Conservation (phyloP, 176 grass and related monocot species). For the Saccharum spontaneum region DNA sequence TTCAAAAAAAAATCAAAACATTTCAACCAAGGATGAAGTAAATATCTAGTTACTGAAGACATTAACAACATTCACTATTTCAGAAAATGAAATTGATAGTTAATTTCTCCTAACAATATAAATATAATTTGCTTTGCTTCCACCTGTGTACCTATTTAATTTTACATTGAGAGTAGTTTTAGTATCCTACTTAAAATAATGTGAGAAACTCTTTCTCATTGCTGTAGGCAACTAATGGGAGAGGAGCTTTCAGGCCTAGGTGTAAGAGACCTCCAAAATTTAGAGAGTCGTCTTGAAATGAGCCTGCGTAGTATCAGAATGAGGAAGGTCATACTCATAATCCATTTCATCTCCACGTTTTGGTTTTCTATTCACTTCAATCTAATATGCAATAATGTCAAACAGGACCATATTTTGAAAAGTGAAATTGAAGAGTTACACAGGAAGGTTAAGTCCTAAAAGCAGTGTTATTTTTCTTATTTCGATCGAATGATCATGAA, state of each 20-base stretch:
- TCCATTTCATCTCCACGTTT: background rate
- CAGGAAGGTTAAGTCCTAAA: conserved; percentile 41
- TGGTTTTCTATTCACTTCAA: conserved; percentile 14
- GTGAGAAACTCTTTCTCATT: conserved; percentile 19
- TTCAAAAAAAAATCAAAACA: background rate
- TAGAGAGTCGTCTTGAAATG: conserved; percentile 64
- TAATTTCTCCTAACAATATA: background rate
- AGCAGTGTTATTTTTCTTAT: background rate
- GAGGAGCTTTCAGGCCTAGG: conserved; percentile 68
- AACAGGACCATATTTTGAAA: conserved; percentile 60
- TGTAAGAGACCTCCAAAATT: conserved; percentile 50
- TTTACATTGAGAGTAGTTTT: background rate
- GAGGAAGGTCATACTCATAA: conserved; percentile 57
- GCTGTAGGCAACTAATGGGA: conserved; percentile 68
- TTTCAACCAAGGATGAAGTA: background rate
- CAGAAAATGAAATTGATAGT: background rate
- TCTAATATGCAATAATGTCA: conserved; percentile 18
- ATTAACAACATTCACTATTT: background rate
- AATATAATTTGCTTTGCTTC: background rate
- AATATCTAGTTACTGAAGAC: background rate
- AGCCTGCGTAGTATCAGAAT: conserved; percentile 53
- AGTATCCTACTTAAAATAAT: background rate
- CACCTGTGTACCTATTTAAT: background rate
- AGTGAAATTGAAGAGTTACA: conserved; percentile 63
- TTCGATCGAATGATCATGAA: conserved; percentile 1